Evolutionary conservation across 2,329 filamentous ascomycete genomes (phyloP), one percentile per base, ranked within the genome.

Genomic region (Coleophoma cylindrospora): DNA sequence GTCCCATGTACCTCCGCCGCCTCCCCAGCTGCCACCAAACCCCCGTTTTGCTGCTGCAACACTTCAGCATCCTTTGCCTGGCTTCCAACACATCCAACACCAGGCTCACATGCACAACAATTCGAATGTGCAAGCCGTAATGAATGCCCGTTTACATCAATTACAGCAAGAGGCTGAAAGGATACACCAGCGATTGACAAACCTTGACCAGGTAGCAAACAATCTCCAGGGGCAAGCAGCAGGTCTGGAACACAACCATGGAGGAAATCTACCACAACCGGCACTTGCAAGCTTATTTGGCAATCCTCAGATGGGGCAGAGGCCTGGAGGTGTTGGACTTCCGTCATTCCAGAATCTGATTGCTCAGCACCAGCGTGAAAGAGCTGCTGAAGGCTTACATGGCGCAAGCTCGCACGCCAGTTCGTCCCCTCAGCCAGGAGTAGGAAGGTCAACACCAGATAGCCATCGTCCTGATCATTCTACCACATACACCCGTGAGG

Each of bases 401-500:
- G 61, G 58, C 14, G 50, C 50, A 14, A 48, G 47, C 45, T 50
- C 45, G 12, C 54, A 44, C 40, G 14, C 45, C 22, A 27, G 27
- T 10, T 27, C 27, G 4, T 27, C 27, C 7, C 52, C 49, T 37
- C 43, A 49, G 27, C 43, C 48, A 40, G 64, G 36, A 55, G 57
- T 48, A 34, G 60, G 59, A 22, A 56, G 50, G 62, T 60, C 50
- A 47, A 56, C 52, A 61, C 56, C 53, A 56, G 63, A 49, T 46
- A 45, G 63, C 60, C 47, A 64, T 53, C 54, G 65, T 40, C 64
- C 68, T 14, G 67, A 70, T 45, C 54, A 62, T 27, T 68, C 67
- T 9, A 68, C 71, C 19, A 74, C 70, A 10, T 68, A 77, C 17
- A 70, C 74, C 9, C 73, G 74, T 33, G 76, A 80, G 59, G 70